A percentile compares a stretch with the other conserved stretches of the same genome.
Evolutionary conservation across 1,284 basidiomycete genomes (phyloP).

Genomic region (Phellinidium pouzarii): DNA sequence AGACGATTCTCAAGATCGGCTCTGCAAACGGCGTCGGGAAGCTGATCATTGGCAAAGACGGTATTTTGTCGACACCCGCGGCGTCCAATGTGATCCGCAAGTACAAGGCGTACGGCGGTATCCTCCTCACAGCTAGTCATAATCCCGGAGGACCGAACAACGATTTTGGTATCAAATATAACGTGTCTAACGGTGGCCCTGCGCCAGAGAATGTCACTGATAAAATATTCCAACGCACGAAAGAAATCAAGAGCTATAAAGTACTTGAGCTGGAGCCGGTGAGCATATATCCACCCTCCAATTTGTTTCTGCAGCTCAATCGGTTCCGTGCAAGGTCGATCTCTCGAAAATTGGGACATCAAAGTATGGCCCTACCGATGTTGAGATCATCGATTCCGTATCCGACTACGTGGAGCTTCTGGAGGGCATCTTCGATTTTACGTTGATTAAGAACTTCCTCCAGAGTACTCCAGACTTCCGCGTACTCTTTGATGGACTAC

Average conservation of each 20-base stretch:
- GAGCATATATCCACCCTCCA: slow-evolving; percentile 27
- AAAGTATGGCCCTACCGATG: slow-evolving; percentile 76
- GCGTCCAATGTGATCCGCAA: slow-evolving; percentile 94
- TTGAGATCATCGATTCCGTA: slow-evolving; percentile 94
- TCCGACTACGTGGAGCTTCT: slow-evolving; percentile 84
- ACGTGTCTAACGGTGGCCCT: slow-evolving; percentile 94
- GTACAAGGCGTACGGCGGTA: slow-evolving; percentile 95
- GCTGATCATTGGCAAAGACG: slow-evolving; percentile 85
- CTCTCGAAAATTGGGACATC: slow-evolving; percentile 78
- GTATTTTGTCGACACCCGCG: slow-evolving; percentile 94
- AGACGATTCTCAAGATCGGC: slow-evolving; percentile 87
- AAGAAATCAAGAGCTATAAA: slow-evolving; percentile 83
- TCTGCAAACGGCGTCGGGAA: slow-evolving; percentile 88
- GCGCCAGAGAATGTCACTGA: slow-evolving; percentile 94
- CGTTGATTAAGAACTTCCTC: slow-evolving; percentile 88
- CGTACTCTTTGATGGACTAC: slow-evolving; percentile 93
- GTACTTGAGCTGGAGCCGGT: slow-evolving; percentile 74
- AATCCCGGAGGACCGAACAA: slow-evolving; percentile 97
- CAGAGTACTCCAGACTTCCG: slow-evolving; percentile 63
- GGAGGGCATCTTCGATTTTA: slow-evolving; percentile 91
- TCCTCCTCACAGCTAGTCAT: slow-evolving; percentile 96
- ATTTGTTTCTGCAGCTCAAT: neutral
- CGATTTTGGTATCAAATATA: slow-evolving; percentile 99
- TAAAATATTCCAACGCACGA: slow-evolving; percentile 89
- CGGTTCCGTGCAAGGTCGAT: slow-evolving; percentile 65